Base-by-base conservation (phyloP, 2,329 filamentous ascomycete species). In the Didymella pinodella region DNA sequence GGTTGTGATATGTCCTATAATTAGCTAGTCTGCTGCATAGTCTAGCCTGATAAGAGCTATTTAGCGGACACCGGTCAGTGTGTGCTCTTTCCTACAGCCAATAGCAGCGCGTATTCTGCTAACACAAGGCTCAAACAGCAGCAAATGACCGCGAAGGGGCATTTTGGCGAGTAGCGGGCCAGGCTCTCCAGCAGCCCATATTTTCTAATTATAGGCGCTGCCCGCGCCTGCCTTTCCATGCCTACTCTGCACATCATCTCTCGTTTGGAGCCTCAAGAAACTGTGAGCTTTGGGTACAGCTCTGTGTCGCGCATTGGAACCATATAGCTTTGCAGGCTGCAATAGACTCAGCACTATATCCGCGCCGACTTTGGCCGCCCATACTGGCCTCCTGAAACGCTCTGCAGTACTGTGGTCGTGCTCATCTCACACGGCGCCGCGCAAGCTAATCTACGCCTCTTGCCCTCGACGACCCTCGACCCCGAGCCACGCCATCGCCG, bases 1-100 rank as follows among this genome's bases (percentile, higher is more conserved):
- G 25, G 62, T 40, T 32, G 48, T 54, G 60, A 69, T 65, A 67
- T 66, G 64, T 64, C 69, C 71, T 67, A 67, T 71, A 73, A 73
- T 71, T 73, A 73, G 65, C 67, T 61, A 5, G 12, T 7, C 2
- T 36, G 16, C 25, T 22, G 41, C 1, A 28, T 16, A 0, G 28
- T 47, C 43, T 57, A 57, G 46, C 56, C 47, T 3, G 18, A 40
- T 36, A 8, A 11, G 52, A 46, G 29, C 34, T 20, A 16, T 47
- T 59, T 59, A 59, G 50, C 50, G 47, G 50, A 41, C 50, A 38
- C 50, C 50, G 56, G 50, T 50, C 38, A 49, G 46, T 31, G 45
- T 41, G 40, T 48, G 43, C 6, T 28, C 32, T 16, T 32, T 7
- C 7, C 2, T 10, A 1, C 12, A 18, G 11, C 56, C 56, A 59